These are phyloP conservation scores for Sordariomycetes sp. DNA, from an alignment of 2,329 filamentous ascomycete genomes.

Conservation along the genomic window DNA sequence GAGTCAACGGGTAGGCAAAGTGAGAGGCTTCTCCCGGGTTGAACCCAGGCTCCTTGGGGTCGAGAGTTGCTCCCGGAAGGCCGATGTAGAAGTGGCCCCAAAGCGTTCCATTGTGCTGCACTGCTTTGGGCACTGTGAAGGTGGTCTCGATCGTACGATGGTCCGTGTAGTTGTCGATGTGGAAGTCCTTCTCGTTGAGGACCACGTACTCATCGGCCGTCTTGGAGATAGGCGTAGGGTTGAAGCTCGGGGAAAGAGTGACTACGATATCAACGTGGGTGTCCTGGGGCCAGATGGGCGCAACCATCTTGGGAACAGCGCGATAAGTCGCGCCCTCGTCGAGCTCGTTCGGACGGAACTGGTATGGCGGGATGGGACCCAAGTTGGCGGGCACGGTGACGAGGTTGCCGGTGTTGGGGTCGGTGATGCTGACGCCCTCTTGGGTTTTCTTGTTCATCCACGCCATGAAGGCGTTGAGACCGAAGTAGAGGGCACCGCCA, in stretches of 20 bases:
- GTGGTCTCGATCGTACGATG: conserved; percentile 66
- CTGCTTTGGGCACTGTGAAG: conserved; percentile 66
- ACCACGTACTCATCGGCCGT: conserved; percentile 62
- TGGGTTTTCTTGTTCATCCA: conserved; percentile 40
- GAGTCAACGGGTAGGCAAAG: conserved; percentile 77
- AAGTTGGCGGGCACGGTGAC: conserved; percentile 45
- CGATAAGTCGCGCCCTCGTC: conserved; percentile 56
- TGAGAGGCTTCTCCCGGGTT: conserved; percentile 71
- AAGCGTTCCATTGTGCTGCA: conserved; percentile 87
- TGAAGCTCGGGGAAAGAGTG: conserved; percentile 70
- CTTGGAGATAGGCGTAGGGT: conserved; percentile 57
- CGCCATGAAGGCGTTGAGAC: conserved; percentile 48
- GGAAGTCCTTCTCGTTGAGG: conserved; percentile 72
- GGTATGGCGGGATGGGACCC: conserved; percentile 53
- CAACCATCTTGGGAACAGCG: conserved; percentile 58
- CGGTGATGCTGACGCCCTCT: conserved; percentile 35
- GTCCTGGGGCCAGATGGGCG: conserved; percentile 80
- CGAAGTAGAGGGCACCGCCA: conserved; percentile 47
- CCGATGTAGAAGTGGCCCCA: conserved; percentile 92
- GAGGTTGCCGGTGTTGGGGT: conserved; percentile 38
- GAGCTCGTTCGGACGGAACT: conserved; percentile 51
- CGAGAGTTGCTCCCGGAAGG: conserved; percentile 64
- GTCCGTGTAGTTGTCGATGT: conserved; percentile 70
- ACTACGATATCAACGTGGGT: conserved; percentile 74
- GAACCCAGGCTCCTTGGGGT: conserved; percentile 65